Evolutionary conservation across 2,329 filamentous ascomycete species (phyloP).

Genomic region (Fusarium redolens): DNA sequence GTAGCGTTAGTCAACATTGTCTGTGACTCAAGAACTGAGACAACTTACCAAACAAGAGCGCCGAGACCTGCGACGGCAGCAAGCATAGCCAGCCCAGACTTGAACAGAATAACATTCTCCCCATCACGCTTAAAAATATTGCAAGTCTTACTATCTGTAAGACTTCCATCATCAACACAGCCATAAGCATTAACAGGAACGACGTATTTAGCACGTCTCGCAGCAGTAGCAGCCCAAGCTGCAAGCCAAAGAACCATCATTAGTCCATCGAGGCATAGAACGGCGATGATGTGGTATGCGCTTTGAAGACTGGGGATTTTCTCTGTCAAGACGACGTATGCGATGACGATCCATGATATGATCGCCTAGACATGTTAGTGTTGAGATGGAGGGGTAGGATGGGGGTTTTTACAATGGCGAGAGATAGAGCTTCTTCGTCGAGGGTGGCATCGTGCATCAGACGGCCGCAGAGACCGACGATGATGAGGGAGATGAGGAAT

Average conservation of each 20-base stretch:
- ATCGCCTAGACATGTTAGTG: conserved; percentile 50
- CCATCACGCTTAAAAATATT: conserved; percentile 40
- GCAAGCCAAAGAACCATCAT: conserved; percentile 62
- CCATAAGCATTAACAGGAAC: conserved; percentile 46
- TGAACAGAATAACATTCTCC: conserved; percentile 48
- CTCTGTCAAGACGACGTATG: conserved; percentile 57
- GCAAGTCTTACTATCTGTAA: conserved; percentile 54
- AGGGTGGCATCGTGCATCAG: conserved; percentile 50
- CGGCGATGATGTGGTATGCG: conserved; percentile 58
- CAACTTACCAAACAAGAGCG: conserved; percentile 56
- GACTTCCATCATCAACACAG: conserved; percentile 53
- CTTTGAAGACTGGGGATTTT: conserved; percentile 49
- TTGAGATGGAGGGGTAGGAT: fast-evolving
- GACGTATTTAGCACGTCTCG: conserved; percentile 52
- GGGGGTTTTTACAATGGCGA: conserved; percentile 34
- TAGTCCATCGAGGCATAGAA: conserved; percentile 57
- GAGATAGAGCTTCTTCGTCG: conserved; percentile 29
- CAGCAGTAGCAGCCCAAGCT: conserved; percentile 55
- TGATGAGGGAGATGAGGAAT: conserved; percentile 55
- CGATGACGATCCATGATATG: conserved; percentile 58
- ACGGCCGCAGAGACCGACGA: conserved; percentile 56
- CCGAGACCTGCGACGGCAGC: conserved; percentile 57
- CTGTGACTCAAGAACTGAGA: fast-evolving
- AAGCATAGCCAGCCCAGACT: conserved; percentile 51
- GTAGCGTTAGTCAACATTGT: neutral